These are phyloP conservation scores for Cardamine occulta DNA, from an alignment of 345 rosid genomes.

Conservation along the genomic window DNA sequence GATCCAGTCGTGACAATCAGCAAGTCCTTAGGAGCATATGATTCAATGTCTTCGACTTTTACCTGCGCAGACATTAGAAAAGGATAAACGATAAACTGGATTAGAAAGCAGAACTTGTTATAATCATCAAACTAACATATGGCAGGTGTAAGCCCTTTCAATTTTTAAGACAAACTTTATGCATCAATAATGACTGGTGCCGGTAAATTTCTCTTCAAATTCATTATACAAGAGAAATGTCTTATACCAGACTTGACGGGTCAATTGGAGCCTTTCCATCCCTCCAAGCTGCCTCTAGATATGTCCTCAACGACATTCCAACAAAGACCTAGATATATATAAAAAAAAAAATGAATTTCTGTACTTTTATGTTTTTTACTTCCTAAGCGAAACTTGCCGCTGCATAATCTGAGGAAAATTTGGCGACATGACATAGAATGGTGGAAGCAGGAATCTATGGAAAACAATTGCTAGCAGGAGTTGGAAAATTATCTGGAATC, in stretches of 20 bases:
- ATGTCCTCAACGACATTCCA: conserved; percentile 97
- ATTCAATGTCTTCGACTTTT: conserved; percentile 94
- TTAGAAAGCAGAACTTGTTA: background rate
- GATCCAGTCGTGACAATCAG: conserved; percentile 97
- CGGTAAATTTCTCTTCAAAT: background rate
- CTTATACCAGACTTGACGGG: conserved; percentile 86
- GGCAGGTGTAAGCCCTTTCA: background rate
- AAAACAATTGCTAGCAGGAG: background rate
- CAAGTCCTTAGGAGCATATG: conserved; percentile 93
- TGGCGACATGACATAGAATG: background rate
- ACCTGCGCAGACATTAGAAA: conserved; percentile 46
- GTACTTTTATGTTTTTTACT: conserved; percentile 12
- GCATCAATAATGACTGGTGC: conserved; percentile 19
- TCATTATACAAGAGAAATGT: conserved; percentile 5
- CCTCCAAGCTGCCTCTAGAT: conserved; percentile 97
- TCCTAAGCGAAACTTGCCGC: background rate
- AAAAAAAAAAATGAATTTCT: conserved; percentile 5
- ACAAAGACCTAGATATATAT: conserved; percentile 67
- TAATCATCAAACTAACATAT: conserved; percentile 14
- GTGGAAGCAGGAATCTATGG: background rate
- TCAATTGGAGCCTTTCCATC: conserved; percentile 98
- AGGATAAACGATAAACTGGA: conserved; percentile 23
- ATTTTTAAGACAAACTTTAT: conserved; percentile 2
- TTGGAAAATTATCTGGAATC: conserved; percentile 6
- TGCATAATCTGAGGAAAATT: background rate